Evolutionary conservation across 768 basidiomycete genomes (phyloP), one percentile per base, ranked within the genome.

Genomic region (Boletus reticuloceps): DNA sequence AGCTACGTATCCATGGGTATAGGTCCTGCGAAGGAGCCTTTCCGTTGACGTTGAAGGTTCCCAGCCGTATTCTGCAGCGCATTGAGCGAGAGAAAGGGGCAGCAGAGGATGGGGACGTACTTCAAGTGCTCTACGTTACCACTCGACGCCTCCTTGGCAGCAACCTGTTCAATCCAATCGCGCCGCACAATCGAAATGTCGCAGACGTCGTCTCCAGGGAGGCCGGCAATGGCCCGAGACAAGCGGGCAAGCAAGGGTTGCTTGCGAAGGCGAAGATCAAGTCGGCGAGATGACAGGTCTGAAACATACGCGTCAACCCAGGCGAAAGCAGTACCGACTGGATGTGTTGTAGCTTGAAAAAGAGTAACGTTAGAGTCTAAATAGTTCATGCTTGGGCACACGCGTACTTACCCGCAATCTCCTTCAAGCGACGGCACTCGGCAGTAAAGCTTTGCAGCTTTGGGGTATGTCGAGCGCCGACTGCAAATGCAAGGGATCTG

Each of bases 11-110:
- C 89, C 90, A 92, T 4, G 79, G 68, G 6, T 82, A 80, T 10
- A 93, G 71, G 64, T 90, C 87, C 58, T 88, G 85, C 3, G 85
- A 83, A 1, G 91, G 88, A 37, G 80, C 60, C 63, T 84, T 85
- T 2, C 89, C 90, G 61, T 91, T 91, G 44, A 93, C 90, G 61
- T 94, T 94, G 75, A 93, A 94, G 0, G 88, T 89, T 20, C 91
- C 89, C 17, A 88, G 55, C 7, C 88, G 84, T 47, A 92, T 64
- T 32, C 88, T 89, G 36, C 25, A 51, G 32, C 20, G 27, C 8
- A 20, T 29, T 59, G 40, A 58, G 36, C 1, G 25, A n/a, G 32
- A 43, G 36, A 14, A 5, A 12, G 20, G 14, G 44, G 51, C 19
- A 27, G 13, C 10, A 10, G 19, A 27, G 25, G 19, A 46, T 8